A percentile compares a stretch with the other conserved stretches of the same genome.
These are phyloP conservation scores for Rubia occidens DNA, from an alignment of 305 asterid genomes.

Conservation along the genomic window DNA sequence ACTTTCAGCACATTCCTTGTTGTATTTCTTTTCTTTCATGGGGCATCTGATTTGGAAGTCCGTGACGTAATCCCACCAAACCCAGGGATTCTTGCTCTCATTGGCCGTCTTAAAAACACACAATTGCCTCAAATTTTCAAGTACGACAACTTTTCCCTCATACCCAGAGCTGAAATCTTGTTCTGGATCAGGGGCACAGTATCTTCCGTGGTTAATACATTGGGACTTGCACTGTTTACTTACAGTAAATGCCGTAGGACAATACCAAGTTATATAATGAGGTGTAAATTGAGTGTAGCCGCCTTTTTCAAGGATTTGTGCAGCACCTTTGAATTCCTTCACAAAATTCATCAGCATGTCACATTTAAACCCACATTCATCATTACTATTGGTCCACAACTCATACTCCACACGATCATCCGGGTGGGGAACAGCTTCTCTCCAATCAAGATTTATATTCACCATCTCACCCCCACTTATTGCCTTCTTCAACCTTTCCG, in stretches of 20 bases:
- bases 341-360: conserved; percentile 88
- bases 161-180: conserved; percentile 89
- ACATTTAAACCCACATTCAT: conserved; percentile 90
- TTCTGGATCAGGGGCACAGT: conserved; percentile 98
- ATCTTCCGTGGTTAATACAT: conserved; percentile 87
- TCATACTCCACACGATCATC: conserved; percentile 98
- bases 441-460: conserved; percentile 94
- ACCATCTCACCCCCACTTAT: conserved; percentile 60
- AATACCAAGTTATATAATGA: conserved; percentile 96
- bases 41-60: conserved; percentile 98
- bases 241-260: conserved; percentile 85
- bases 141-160: conserved; percentile 85
- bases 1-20: conserved; percentile 70
- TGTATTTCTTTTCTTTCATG: conserved; percentile 92
- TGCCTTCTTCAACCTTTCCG: conserved; percentile 65
- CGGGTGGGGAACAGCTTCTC: conserved; percentile 98
- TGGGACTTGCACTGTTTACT: conserved; percentile 97
- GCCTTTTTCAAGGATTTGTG: conserved; percentile 89
- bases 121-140: conserved; percentile 85
- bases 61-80: conserved; percentile 98
- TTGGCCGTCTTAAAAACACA: conserved; percentile 85
- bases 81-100: conserved; percentile 80
- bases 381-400: conserved; percentile 95
- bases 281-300: conserved; percentile 92
- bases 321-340: conserved; percentile 93